phyloP scores from a whole-genome alignment of 1,139 yeast genomes.

The Suhomyces guaymorum region DNA sequence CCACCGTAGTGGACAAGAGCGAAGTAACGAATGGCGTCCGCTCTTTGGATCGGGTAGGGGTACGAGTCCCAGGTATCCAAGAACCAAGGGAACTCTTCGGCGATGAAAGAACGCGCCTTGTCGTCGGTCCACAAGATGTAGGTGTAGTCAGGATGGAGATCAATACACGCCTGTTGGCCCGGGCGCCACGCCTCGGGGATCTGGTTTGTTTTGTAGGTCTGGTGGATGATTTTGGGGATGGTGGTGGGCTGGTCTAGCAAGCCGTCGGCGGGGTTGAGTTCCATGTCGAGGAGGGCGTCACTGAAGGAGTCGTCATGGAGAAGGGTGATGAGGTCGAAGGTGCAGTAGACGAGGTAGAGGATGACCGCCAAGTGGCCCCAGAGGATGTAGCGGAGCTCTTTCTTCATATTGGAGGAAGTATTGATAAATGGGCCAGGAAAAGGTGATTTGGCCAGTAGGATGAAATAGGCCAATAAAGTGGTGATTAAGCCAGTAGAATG shows the following conservation, averaged over 20 bases:
- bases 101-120: constrained; percentile 75
- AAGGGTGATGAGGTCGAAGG: constrained; percentile 74
- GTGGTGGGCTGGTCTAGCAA: constrained; percentile 46
- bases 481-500: too few relatives aligned
- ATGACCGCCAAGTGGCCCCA: constrained; percentile 59
- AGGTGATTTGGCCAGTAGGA: too few relatives aligned
- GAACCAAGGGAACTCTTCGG: constrained; percentile 84
- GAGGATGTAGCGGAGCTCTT: constrained; percentile 60
- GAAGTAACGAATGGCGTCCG: constrained; percentile 91
- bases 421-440: too few relatives aligned
- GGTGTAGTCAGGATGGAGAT: constrained; percentile 82
- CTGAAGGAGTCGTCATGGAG: constrained; percentile 69
- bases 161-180: constrained; percentile 75
- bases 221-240: constrained; percentile 91
- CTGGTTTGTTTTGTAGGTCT: constrained; percentile 77
- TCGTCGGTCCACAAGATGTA: constrained; percentile 91
- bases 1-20: constrained; percentile 86
- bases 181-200: constrained; percentile 81
- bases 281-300: constrained; percentile 62
- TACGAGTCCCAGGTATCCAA: constrained; percentile 74
- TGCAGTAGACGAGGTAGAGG: constrained; percentile 57
- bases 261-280: constrained; percentile 51
- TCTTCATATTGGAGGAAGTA: constrained; percentile 43
- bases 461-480: too few relatives aligned
- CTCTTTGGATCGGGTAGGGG: constrained; percentile 81